These are phyloP conservation scores for Alternaria ethzedia DNA, from an alignment of 2,329 filamentous ascomycete genomes.

Conservation along the genomic window DNA sequence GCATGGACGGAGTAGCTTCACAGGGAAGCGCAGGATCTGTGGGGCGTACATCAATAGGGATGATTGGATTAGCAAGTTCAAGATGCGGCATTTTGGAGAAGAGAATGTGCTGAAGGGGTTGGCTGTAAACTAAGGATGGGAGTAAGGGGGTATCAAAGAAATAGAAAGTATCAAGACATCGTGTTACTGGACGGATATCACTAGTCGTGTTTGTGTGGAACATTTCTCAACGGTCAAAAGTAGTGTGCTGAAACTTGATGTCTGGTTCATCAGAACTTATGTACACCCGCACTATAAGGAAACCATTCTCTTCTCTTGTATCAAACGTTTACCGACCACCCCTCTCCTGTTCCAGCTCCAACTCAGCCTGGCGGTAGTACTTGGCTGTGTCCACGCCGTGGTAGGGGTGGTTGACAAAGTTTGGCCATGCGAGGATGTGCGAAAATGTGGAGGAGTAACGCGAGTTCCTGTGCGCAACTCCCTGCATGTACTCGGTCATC, in stretches of 20 bases:
- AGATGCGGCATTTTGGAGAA: conserved; percentile 24
- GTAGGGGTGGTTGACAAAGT: conserved; percentile 88
- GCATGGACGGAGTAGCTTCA: conserved; percentile 84
- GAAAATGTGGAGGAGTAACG: conserved; percentile 86
- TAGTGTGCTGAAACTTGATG: conserved; percentile 38
- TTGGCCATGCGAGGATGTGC: conserved; percentile 92
- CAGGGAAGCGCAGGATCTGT: conserved; percentile 84
- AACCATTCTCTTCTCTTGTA: conserved; percentile 12
- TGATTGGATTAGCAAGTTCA: conserved; percentile 36
- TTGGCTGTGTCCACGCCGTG: conserved; percentile 98
- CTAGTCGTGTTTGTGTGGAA: neutral
- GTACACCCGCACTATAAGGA: conserved; percentile 32
- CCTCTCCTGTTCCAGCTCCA: conserved; percentile 83
- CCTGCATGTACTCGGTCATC: conserved; percentile 88
- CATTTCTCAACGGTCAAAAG: neutral
- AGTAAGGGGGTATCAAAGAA: neutral
- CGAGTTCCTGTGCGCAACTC: conserved; percentile 89
- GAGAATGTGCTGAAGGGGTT: conserved; percentile 20
- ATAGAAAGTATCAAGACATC: neutral
- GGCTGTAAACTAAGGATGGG: conserved; percentile 7
- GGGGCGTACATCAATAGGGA: conserved; percentile 70
- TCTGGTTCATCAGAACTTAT: conserved; percentile 28
- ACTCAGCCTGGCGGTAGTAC: conserved; percentile 95
- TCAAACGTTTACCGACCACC: conserved; percentile 14
- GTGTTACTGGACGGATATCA: neutral